Evolutionary conservation across 257 asterid genomes (phyloP).

Genomic region (Primulina eburnea): DNA sequence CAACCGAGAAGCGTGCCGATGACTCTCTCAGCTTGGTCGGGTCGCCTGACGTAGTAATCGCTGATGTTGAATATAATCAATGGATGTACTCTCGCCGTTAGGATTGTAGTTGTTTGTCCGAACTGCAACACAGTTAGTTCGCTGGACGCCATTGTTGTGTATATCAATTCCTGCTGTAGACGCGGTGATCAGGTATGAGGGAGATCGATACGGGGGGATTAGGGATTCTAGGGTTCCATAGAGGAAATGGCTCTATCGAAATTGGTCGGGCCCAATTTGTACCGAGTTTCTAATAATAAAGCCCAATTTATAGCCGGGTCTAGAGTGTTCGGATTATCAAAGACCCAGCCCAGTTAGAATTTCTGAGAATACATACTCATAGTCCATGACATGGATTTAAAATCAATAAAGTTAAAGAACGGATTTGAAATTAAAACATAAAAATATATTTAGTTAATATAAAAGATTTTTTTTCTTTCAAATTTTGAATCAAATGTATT

Average conservation of each 20-base stretch:
- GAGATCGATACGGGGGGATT: neutral
- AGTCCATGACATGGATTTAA: too few species aligned
- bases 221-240: neutral
- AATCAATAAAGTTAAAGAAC: too few species aligned
- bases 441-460: too few species aligned
- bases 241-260: neutral
- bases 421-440: too few species aligned
- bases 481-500: too few species aligned
- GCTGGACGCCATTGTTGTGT: slow-evolving; percentile 44
- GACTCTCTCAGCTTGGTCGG: slow-evolving; percentile 88
- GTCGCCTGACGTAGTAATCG: slow-evolving; percentile 83
- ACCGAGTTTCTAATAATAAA: too few species aligned
- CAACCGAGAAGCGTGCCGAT: slow-evolving; percentile 96
- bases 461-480: too few species aligned
- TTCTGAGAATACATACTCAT: too few species aligned
- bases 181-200: neutral
- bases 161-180: neutral
- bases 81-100: slow-evolving; percentile 78
- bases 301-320: too few species aligned
- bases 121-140: slow-evolving; percentile 66
- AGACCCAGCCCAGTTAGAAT: too few species aligned
- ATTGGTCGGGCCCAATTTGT: slow-evolving; percentile 1
- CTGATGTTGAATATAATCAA: slow-evolving; percentile 80
- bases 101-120: slow-evolving; percentile 46
- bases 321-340: too few species aligned